Conservation (phyloP, 306 rosid genomes). For the Ormosia emarginata region DNA sequence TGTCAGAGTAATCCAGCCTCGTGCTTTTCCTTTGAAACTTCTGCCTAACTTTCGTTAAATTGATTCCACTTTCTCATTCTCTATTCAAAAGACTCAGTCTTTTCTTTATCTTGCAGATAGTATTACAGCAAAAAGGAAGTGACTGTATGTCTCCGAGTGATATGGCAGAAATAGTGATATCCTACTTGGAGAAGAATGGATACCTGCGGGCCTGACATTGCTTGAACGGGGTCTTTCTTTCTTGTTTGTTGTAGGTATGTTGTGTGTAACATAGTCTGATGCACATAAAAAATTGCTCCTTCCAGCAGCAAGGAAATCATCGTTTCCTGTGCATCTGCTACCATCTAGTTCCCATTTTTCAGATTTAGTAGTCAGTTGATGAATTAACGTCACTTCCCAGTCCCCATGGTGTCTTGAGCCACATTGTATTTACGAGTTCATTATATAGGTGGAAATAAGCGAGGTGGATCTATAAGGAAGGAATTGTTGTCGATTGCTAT, state of each 20-base stretch:
- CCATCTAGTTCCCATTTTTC: slow-evolving; percentile 15
- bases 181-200: slow-evolving; percentile 73
- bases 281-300: slow-evolving; percentile 16
- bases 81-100: neutral
- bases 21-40: slow-evolving; percentile 7
- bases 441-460: slow-evolving; percentile 6
- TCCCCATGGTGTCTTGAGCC: neutral
- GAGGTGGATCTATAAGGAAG: slow-evolving; percentile 7
- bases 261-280: neutral
- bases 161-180: slow-evolving; percentile 54
- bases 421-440: neutral
- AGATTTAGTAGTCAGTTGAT: neutral
- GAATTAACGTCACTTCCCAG: neutral
- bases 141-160: slow-evolving; percentile 46
- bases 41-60: neutral
- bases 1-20: neutral
- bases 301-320: slow-evolving; percentile 45
- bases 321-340: slow-evolving; percentile 35
- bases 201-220: slow-evolving; percentile 54
- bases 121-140: slow-evolving; percentile 50
- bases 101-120: slow-evolving; percentile 48
- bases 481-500: slow-evolving; percentile 7
- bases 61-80: slow-evolving; percentile 7
- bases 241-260: slow-evolving; percentile 13
- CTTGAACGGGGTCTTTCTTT: slow-evolving; percentile 12